Evolutionary conservation across 192 early-diverging fungal species (phyloP), one percentile per base, ranked within the genome.

Genomic region (Lunasporangiospora selenospora): DNA sequence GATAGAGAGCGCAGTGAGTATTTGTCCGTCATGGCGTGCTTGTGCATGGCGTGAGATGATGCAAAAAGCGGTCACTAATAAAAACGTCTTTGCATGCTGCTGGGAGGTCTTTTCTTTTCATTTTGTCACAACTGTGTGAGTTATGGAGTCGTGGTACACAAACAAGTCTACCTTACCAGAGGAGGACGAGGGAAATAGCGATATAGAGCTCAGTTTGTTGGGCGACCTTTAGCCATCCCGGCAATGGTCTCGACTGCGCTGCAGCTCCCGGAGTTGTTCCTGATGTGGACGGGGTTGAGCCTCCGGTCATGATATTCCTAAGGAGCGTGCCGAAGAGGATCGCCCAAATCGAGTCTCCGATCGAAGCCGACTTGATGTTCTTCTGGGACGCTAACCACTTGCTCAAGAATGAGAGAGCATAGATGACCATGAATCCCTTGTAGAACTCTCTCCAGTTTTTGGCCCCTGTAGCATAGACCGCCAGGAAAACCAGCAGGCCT

Each of bases 171-270:
- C n/a, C n/a, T n/a, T 53, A 73, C 69, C 69, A 84, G 31, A 84
- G 51, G 13, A 84, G 52, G 2, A 84, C 82, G 39, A 84, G 57
- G 19, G 77, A 79, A 19, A 76, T 75, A 32, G 82, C 80, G 56
- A 84, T 84, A 38, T 84, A 84, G 0, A 84, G 53, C 50, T 84
- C 82, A 0, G 82, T 84, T 54, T 80, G 80, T 40, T 84, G 82
- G 39, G 82, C 80, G 10, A 76, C 65, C 50, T 84, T 84, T 21
- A 84, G 64, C 78, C 80, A 81, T 8, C 62, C 58, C 0, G 80
- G 80, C 10, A 84, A 57, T 15, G 64, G 47, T 13, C 63, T 73
- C 8, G 69, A 73, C 3, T 55, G 69, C 24, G 60, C 69, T 26
- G 62, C 69, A n/a, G n/a, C n/a, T n/a, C n/a, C n/a, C n/a, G n/a